Percentiles rank a stretch among this genome's conserved stretches.
Evolutionary conservation across 2,329 filamentous ascomycete genomes (phyloP).

Genomic region (Byssoonygena ceratinophila): DNA sequence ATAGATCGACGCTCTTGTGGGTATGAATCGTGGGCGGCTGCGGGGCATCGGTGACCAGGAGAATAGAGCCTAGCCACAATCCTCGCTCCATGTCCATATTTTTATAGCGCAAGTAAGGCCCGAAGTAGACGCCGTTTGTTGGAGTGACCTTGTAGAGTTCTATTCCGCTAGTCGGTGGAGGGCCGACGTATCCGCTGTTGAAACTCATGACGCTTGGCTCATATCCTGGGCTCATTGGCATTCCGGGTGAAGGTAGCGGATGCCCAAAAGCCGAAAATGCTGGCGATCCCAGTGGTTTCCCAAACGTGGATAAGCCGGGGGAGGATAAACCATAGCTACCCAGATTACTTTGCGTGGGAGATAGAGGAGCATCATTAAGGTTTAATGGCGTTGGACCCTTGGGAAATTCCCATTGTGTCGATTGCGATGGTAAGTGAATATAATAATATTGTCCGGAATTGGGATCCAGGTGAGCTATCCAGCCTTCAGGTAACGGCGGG

Average conservation of each 20-base stretch:
- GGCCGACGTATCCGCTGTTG: slow-evolving; percentile 73
- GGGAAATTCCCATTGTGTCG: slow-evolving; percentile 97
- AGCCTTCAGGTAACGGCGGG: slow-evolving; percentile 88
- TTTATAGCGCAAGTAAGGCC: slow-evolving; percentile 85
- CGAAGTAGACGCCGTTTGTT: slow-evolving; percentile 96
- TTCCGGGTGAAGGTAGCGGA: slow-evolving; percentile 65
- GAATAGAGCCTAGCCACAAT: slow-evolving; percentile 82
- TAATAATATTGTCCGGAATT: slow-evolving; percentile 98
- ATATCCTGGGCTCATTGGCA: slow-evolving; percentile 73
- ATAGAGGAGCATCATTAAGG: slow-evolving; percentile 70
- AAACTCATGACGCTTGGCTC: slow-evolving; percentile 79
- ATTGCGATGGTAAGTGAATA: slow-evolving; percentile 87
- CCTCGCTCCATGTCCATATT: slow-evolving; percentile 95
- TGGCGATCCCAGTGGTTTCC: slow-evolving; percentile 60
- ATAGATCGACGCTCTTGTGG: slow-evolving; percentile 79
- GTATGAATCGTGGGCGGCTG: slow-evolving; percentile 95
- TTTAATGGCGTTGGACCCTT: slow-evolving; percentile 87
- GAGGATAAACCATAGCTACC: slow-evolving; percentile 31
- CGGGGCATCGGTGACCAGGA: slow-evolving; percentile 80
- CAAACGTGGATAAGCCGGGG: slow-evolving; percentile 29
- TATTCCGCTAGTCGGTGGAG: slow-evolving; percentile 77
- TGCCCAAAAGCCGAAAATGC: slow-evolving; percentile 51
- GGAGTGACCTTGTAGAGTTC: slow-evolving; percentile 90
- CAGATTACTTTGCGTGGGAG: slow-evolving; percentile 67
- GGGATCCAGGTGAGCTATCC: slow-evolving; percentile 93